These are phyloP conservation scores for Lachancea sp. DNA, from an alignment of 805 yeast genomes.

Conservation along the genomic window DNA sequence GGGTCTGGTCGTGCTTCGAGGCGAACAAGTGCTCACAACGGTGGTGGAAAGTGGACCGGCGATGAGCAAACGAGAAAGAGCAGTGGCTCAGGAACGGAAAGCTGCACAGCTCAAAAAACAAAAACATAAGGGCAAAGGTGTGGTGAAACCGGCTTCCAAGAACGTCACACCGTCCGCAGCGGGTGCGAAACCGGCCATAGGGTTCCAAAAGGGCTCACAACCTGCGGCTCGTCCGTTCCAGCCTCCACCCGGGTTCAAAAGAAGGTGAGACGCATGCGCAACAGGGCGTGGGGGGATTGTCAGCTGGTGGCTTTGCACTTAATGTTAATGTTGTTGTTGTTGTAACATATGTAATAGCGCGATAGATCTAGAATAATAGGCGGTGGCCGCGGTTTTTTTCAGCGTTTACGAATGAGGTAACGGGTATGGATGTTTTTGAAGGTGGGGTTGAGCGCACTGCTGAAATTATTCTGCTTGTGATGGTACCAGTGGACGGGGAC, in stretches of 20 bases:
- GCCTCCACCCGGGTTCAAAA: conserved; percentile 43
- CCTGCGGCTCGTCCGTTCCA: conserved; percentile 36
- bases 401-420: too few species aligned
- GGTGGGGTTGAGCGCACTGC: too few species aligned
- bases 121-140: conserved; percentile 18
- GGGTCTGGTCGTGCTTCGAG: conserved; percentile 80
- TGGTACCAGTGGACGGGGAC: too few species aligned
- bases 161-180: not conserved
- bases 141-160: conserved; percentile 2
- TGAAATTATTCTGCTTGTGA: too few species aligned
- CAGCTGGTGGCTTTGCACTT: too few species aligned
- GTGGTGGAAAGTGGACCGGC: conserved; percentile 57
- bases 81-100: conserved; percentile 29
- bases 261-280: conserved; percentile 3
- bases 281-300: too few species aligned
- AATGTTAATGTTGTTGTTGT: not conserved
- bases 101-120: conserved; percentile 31
- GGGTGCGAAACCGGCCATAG: not conserved
- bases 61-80: conserved; percentile 36
- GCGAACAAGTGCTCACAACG: conserved; percentile 71
- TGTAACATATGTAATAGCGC: not conserved
- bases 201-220: conserved; percentile 7
- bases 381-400: too few species aligned
- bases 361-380: not conserved
- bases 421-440: too few species aligned